Conservation (phyloP, 2,329 filamentous ascomycete genomes). For the Allantophomopsis cytisporea region DNA sequence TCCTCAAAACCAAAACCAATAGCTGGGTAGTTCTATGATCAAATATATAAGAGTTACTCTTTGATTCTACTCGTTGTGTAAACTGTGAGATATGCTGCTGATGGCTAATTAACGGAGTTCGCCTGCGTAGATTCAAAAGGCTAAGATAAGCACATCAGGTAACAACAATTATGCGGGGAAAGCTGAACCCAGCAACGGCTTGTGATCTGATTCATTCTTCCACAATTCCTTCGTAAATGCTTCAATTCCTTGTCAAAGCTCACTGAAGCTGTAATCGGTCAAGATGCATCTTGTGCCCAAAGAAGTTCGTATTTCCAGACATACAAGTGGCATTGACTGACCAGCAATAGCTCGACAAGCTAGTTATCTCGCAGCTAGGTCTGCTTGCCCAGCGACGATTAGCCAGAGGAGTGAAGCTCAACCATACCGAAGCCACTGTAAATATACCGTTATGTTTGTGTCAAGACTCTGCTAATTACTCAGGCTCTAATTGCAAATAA, state of each 20-base stretch:
- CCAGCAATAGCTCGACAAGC: slow-evolving; percentile 71
- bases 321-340: slow-evolving; percentile 1
- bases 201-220: no score
- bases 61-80: no score
- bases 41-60: no score
- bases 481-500: slow-evolving; percentile 75
- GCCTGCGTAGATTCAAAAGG: no score
- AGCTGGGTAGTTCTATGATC: no score
- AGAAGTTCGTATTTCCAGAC: slow-evolving; percentile 21
- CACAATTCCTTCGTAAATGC: no score
- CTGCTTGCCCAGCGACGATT: slow-evolving; percentile 77
- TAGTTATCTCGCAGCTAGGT: slow-evolving; percentile 81
- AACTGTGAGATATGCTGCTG: no score
- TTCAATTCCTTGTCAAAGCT: no score
- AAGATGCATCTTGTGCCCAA: slow-evolving; percentile 34
- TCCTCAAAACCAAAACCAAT: no score
- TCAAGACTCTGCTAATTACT: slow-evolving; percentile 5
- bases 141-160: no score
- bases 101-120: background rate
- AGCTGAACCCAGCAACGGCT: no score
- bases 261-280: slow-evolving; percentile 1
- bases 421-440: slow-evolving; percentile 80
- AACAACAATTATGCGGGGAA: no score
- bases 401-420: slow-evolving; percentile 76
- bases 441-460: slow-evolving; percentile 14